Evolutionary conservation across 2,329 filamentous ascomycete species (phyloP).

Genomic region (Cladosporium sp.): DNA sequence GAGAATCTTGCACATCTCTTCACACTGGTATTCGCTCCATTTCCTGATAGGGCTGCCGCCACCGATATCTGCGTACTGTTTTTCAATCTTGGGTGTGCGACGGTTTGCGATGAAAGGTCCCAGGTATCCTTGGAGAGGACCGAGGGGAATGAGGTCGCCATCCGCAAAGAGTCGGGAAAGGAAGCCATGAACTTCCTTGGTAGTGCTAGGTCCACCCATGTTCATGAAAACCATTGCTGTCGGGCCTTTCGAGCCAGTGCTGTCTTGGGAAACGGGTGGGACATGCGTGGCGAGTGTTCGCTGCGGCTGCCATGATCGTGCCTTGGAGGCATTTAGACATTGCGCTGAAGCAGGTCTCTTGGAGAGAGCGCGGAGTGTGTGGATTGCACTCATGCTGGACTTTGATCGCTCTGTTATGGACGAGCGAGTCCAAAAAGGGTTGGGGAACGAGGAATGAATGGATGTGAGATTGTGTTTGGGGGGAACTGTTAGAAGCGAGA

Average conservation of each 20-base stretch:
- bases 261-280: conserved; percentile 76
- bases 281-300: conserved; percentile 53
- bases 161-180: conserved; percentile 91
- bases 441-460: not conserved
- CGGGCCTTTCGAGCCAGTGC: conserved; percentile 66
- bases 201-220: conserved; percentile 92
- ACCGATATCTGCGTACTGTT: conserved; percentile 92
- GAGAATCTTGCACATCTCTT: conserved; percentile 95
- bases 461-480: not conserved
- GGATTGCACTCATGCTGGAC: conserved; percentile 24
- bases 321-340: conserved; percentile 23
- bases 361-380: conserved; percentile 25
- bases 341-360: conserved; percentile 25
- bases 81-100: conserved; percentile 91
- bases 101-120: conserved; percentile 81
- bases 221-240: conserved; percentile 99
- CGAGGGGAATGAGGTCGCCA: conserved; percentile 90
- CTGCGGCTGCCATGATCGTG: conserved; percentile 25
- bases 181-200: conserved; percentile 82
- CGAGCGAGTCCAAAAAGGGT: not conserved
- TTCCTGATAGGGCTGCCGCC: conserved; percentile 97
- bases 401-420: not conserved
- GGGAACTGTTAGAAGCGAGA: not conserved
- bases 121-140: conserved; percentile 82
- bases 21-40: conserved; percentile 92